Evolutionary conservation across 2,329 filamentous ascomycete species (phyloP), one percentile per base, ranked within the genome.

Genomic region (Fusarium sp.): DNA sequence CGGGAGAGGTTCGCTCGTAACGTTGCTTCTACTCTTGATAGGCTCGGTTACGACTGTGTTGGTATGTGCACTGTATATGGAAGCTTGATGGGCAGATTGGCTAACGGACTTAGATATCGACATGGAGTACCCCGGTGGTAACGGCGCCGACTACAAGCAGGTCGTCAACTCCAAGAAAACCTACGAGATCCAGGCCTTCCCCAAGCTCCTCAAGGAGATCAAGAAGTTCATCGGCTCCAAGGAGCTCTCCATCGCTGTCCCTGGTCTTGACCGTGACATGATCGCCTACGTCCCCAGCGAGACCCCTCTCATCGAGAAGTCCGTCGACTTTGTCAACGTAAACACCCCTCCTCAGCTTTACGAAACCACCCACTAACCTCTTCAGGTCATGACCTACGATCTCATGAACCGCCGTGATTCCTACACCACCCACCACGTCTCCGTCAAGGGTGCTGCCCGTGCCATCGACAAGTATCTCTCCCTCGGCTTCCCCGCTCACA

Each of bases 351-450:
- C 5, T 11, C 2, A 50, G 30, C 19, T 4, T 21, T 21, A 0
- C 0, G 2, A 3, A 5, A 12, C 10, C 7, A 0, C 9, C 3
- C 18, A 10, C 53, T 77, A 18, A 75, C 52, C 30, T 6, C 0
- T 10, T 0, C 0, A 83, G 81, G 82, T 94, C 71, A 93, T 93
- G 91, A 86, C 88, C 13, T 94, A 94, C 79, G 92, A 94, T 77
- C 79, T 94, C 53, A 91, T 92, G 87, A 93, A 93, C 82, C 90
- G 92, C 16, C 88, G 92, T n/a, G 90, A 93, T 79, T 88, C 83
- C 56, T 80, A 85, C 25, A 94, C 92, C 5, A 86, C 85, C 33
- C 92, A 94, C 78, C 91, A 93, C 75, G 88, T 87, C 15, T 89
- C 90, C 10, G 82, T 93, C 30, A 75, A 83, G 56, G 85, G 84